Evolutionary conservation across 805 yeast species (phyloP).

Genomic region (Lipomyces japonicus): DNA sequence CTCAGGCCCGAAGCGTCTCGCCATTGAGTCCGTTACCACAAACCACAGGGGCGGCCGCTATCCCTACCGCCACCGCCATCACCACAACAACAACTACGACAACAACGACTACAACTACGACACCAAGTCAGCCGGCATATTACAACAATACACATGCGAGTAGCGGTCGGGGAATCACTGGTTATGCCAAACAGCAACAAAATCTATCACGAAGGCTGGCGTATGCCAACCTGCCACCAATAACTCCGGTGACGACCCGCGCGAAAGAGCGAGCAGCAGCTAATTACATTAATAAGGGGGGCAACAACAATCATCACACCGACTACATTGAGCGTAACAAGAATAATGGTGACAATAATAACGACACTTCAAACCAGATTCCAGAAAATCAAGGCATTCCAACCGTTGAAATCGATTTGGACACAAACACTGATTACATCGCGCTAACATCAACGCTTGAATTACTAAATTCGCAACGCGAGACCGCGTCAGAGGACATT

Average conservation of each 20-base stretch:
- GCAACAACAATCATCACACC: not conserved
- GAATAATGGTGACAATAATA: not conserved
- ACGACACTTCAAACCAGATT: not conserved
- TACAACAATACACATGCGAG: not conserved
- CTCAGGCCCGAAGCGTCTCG: not conserved
- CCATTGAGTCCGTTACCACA: not conserved
- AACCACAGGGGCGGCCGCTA: not conserved
- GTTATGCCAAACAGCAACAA: not conserved
- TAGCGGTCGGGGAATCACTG: not conserved
- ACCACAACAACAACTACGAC: not conserved
- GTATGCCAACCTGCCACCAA: conserved; percentile 27
- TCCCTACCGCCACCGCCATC: not conserved
- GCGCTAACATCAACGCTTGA: conserved; percentile 35
- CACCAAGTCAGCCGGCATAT: not conserved
- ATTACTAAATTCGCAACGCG: conserved; percentile 31
- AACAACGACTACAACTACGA: not conserved
- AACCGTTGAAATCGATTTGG: conserved; percentile 21
- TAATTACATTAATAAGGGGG: not conserved
- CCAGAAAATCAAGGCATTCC: conserved; percentile 14
- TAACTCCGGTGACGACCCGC: conserved; percentile 28
- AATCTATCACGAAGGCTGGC: conserved; percentile 24
- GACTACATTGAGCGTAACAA: conserved; percentile 2
- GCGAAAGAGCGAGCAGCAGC: conserved; percentile 19
- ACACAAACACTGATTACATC: conserved; percentile 34
- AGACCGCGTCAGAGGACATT: conserved; percentile 32